Conservation (phyloP, 352 stramenopile species). For the Phytophthora boehmeriae region DNA sequence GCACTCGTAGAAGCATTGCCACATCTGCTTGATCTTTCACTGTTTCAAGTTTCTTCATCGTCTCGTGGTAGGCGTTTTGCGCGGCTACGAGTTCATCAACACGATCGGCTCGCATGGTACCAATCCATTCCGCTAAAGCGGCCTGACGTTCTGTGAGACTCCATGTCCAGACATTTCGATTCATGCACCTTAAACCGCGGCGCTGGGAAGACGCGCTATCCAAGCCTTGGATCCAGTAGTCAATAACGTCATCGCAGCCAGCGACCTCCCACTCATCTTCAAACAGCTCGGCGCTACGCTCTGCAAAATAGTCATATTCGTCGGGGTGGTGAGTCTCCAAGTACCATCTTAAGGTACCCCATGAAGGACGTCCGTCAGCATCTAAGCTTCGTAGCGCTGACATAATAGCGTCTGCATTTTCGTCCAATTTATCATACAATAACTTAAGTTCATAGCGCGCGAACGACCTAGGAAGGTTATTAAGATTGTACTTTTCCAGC, state of each 20-base stretch:
- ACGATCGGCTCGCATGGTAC: slow-evolving; percentile 11
- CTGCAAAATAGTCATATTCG: slow-evolving; percentile 37
- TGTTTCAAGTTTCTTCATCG: slow-evolving; percentile 34
- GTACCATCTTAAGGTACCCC: slow-evolving; percentile 39
- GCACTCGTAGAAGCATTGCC: slow-evolving; percentile 30
- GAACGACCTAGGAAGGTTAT: slow-evolving; percentile 28
- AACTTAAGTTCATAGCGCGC: slow-evolving; percentile 34
- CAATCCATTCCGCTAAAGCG: slow-evolving; percentile 31
- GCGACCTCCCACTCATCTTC: slow-evolving; percentile 40
- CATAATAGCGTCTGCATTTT: slow-evolving; percentile 28
- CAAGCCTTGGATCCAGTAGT: slow-evolving; percentile 47
- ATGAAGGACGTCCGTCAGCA: slow-evolving; percentile 24
- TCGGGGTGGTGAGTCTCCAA: slow-evolving; percentile 36
- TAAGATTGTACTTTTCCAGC: slow-evolving; percentile 47
- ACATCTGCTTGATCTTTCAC: slow-evolving; percentile 39
- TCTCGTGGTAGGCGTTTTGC: slow-evolving; percentile 35
- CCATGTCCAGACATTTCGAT: slow-evolving; percentile 40
- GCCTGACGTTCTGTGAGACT: slow-evolving; percentile 28
- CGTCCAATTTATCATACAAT: slow-evolving; percentile 41
- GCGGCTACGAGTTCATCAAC: slow-evolving; percentile 33
- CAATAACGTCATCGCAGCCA: slow-evolving; percentile 36
- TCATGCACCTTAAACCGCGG: background rate
- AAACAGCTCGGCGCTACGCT: slow-evolving; percentile 27
- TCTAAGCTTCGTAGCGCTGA: slow-evolving; percentile 14
- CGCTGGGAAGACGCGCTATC: slow-evolving; percentile 17